Base-by-base conservation (phyloP, 2,329 filamentous ascomycete genomes). In the Colletotrichum simmondsii region DNA sequence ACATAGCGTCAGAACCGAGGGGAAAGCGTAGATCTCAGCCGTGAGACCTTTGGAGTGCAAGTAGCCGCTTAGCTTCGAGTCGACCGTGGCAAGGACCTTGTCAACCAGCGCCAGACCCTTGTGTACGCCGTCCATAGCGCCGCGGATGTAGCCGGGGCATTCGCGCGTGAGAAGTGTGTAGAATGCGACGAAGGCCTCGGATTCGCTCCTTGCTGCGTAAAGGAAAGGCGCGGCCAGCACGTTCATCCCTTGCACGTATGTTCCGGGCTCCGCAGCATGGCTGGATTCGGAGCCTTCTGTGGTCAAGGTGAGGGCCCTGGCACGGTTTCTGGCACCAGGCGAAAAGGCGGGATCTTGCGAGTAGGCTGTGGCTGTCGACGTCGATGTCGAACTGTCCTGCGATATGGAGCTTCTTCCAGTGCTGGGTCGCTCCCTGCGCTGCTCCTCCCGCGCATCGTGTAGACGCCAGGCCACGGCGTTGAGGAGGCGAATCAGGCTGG, bases 211-310 rank as follows among this genome's bases (percentile, higher is more conserved):
- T 1, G 97, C 95, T 5, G 95, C 95, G 81, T 99, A 99, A 58
- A 99, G 87, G 80, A 99, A 98, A 0, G 97, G 97, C 1, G 97
- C 97, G 11, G 95, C 96, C 19, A 99, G 90, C 53, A 99, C 97
- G 80, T 99, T 99, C 96, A 99, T 98, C 76, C 97, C 97, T 83
- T 99, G 97, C 2, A 99, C 96, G 78, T 99, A 99, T 53, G 94
- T 95, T 37, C 95, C 94, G 12, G 94, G 90, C 77, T 94, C 92
- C 37, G 85, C 84, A 3, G 85, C 86, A 24, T 82, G 79, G 70
- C 88, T 89, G 8, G 74, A 65, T 52, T 75, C 74, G 76, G 92
- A 88, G 74, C 91, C 87, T 78, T 92, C 91, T 0, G 89, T 92
- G 1, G 90, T 92, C 67, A 92, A 83, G 14, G 89, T 89, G 68